Evolutionary conservation across 495 filamentous ascomycete genomes (phyloP), one percentile per base, ranked within the genome.

Genomic region (Aspergillus ostianus): DNA sequence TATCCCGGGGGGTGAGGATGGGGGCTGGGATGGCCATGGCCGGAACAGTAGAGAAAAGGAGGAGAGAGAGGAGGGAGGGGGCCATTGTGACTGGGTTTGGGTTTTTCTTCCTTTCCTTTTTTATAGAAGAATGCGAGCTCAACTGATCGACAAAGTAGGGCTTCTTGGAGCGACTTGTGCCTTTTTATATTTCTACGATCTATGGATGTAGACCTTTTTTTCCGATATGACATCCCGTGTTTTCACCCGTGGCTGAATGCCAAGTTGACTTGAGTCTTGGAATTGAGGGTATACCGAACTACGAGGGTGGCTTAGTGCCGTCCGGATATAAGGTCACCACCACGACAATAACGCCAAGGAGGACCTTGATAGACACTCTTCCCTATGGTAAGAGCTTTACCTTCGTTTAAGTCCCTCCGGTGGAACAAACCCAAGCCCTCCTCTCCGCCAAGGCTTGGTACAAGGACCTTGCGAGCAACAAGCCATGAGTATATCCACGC

Each of bases 21-120:
- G 41, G 53, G 23, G 55, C 45, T 18, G 46, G 55, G 23, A 32
- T 19, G 47, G 52, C 27, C 55, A 70, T n/a, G 58, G 66, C 47
- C 44, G 56, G 5, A 45, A 58, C 32, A 32, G 56, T 20, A 30
- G 48, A 51, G 8, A 58, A 48, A 15, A 58, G 56, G n/a, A 58
- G 56, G 47, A 52, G 48, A 20, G 32, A 58, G 47, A 44, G 21
- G 47, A 57, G 23, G 18, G 36, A 27, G 13, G 53, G 17, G 12
- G 44, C 9, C 54, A 56, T 56, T 17, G 23, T 48, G 44, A 30
- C 0, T 26, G 23, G 23, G 20, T 7, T 21, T 21, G 8, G 6
- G 21, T 55, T 48, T 48, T 48, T 18, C n/a, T 32, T 32, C 13
- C 18, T 49, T 6, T 19, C 9, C 10, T 17, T 19, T 20, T 21